Evolutionary conservation across 2,329 filamentous ascomycete species (phyloP).

Genomic region (Hirsutella rhossiliensis): DNA sequence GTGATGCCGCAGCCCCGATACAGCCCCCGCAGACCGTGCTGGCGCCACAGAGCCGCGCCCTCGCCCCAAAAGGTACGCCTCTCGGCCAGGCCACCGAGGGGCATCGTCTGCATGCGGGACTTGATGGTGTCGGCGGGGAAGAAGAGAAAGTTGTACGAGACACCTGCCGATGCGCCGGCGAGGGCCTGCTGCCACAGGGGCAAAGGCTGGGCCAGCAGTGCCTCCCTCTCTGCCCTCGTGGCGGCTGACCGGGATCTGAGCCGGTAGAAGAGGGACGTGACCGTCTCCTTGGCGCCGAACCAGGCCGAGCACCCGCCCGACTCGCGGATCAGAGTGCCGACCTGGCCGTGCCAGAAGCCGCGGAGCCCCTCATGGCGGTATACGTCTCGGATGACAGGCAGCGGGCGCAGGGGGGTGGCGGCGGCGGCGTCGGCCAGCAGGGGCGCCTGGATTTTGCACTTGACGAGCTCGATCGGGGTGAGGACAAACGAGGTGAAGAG

Average conservation of each 20-base stretch:
- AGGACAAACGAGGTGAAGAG: slow-evolving; percentile 83
- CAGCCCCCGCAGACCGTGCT: slow-evolving; percentile 71
- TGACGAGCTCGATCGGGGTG: slow-evolving; percentile 92
- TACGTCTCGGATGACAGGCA: slow-evolving; percentile 64
- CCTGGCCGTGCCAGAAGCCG: slow-evolving; percentile 92
- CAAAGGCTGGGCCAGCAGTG: slow-evolving; percentile 39
- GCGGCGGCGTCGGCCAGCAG: slow-evolving; percentile 26
- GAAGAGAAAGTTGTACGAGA: slow-evolving; percentile 94
- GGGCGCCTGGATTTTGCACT: slow-evolving; percentile 93
- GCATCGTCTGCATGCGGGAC: slow-evolving; percentile 87
- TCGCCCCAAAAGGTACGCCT: slow-evolving; percentile 63
- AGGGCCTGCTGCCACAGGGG: slow-evolving; percentile 79
- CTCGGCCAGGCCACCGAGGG: slow-evolving; percentile 43
- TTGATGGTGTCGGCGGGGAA: slow-evolving; percentile 98
- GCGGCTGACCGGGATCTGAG: slow-evolving; percentile 32
- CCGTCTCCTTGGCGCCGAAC: slow-evolving; percentile 86
- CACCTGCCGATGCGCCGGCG: slow-evolving; percentile 77
- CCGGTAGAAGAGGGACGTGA: slow-evolving; percentile 56
- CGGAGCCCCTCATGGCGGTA: slow-evolving; percentile 70
- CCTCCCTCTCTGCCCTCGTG: slow-evolving; percentile 26
- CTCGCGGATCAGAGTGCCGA: slow-evolving; percentile 87
- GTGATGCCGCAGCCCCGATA: slow-evolving; percentile 96
- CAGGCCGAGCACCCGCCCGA: slow-evolving; percentile 88
- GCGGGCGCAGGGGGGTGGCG: slow-evolving; percentile 44
- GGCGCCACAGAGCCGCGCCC: slow-evolving; percentile 61